phyloP scores from a whole-genome alignment of 371 early-diverging fungal species.

The Thermomucor indicae-seudaticae region DNA sequence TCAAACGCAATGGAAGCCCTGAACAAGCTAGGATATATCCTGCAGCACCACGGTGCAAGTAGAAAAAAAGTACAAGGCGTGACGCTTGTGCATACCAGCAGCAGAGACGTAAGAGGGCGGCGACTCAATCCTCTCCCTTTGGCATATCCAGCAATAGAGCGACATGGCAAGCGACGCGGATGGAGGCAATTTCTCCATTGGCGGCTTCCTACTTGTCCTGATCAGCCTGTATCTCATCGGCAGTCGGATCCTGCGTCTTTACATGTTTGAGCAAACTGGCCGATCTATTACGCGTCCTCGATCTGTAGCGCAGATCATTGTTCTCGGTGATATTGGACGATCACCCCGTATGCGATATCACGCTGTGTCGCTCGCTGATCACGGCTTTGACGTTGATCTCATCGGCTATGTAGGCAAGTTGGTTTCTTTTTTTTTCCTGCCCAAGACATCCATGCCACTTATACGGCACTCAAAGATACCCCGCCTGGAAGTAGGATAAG shows the following conservation, averaged over 20 bases:
- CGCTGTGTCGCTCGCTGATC: constrained; percentile 73
- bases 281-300: constrained; percentile 17
- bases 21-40: not conserved
- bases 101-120: not conserved
- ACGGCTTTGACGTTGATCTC: constrained; percentile 73
- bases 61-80: no score
- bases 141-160: not conserved
- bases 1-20: no score
- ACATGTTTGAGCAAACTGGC: constrained; percentile 25
- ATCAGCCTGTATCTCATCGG: constrained; percentile 36
- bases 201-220: constrained; percentile 33
- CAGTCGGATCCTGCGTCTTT: constrained; percentile 30
- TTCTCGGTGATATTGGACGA: constrained; percentile 89
- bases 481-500: constrained; percentile 29
- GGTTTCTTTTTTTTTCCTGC: not conserved
- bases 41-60: no score
- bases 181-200: constrained; percentile 20
- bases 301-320: constrained; percentile 62
- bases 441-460: no score
- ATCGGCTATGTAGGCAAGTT: constrained; percentile 75
- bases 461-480: constrained; percentile 33
- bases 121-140: not conserved
- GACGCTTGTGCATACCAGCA: no score
- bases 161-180: constrained; percentile 7
- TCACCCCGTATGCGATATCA: constrained; percentile 97